Base-by-base conservation (phyloP, 352 stramenopile genomes). In the Plasmopara halstedii region DNA sequence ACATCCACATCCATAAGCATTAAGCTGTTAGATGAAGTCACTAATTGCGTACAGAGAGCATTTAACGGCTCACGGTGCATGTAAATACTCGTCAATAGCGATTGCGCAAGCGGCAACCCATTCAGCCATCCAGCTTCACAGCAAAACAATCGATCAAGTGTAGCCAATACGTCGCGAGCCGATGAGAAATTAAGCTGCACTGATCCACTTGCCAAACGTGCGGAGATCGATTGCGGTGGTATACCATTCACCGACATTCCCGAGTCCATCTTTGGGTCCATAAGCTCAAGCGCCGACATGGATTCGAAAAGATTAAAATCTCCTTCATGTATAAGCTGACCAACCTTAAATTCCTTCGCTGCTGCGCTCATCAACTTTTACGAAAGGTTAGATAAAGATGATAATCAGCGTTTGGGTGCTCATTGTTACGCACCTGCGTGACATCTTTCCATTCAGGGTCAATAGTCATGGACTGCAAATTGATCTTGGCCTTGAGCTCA, bases 251-350 rank as follows among this genome's bases (percentile, higher is more conserved):
- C 59, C n/a, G 85, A 57, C 56, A 90, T 83, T 22, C 91, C 94
- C 29, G 80, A 90, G 69, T 98, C 92, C 90, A 97, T 97, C 52
- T 95, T 96, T 6, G 70, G 68, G 55, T 98, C 88, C 73, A 96
- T 95, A 2, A 98, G 62, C 70, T 98, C 90, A 14, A 97, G 63
- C 39, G 92, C 92, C 23, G 88, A 91, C 88, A 98, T 98, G 46
- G 88, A 95, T 50, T 97, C 88, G 54, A 93, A 94, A 45, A 97
- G 72, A 45, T 83, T 93, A 43, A 98, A 96, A 45, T 80, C 58
- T 6, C 79, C 53, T 33, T 83, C 67, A 35, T 93, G 81, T 23
- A 90, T 64, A 46, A 93, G 54, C 39, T 93, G 78, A 2, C 81
- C 78, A 14, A 90, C 64, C 42, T 85, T 88, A 19, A 93, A 67